Conservation (phyloP, 2,329 filamentous ascomycete species). For the Colletotrichum sp. region DNA sequence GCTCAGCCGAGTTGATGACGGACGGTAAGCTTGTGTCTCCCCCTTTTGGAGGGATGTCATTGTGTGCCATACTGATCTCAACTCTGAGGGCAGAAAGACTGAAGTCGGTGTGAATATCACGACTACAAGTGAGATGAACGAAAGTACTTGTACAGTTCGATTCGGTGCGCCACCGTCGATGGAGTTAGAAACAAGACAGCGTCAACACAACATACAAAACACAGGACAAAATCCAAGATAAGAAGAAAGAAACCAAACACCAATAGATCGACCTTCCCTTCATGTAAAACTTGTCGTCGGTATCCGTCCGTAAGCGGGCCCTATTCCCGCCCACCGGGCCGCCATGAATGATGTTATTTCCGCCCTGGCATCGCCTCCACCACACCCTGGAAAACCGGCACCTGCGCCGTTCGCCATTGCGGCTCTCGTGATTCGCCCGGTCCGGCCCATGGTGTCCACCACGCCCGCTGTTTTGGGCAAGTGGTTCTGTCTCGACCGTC, state of each 20-base stretch:
- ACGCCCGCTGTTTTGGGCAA: not conserved
- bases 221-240: not conserved
- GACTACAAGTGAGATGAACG: not conserved
- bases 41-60: not conserved
- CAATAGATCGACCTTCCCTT: not conserved
- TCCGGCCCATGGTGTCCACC: not conserved
- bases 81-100: not conserved
- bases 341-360: slow-evolving; percentile 14
- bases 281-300: not conserved
- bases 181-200: not conserved
- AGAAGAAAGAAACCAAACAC: not conserved
- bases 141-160: not conserved
- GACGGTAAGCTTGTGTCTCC: not conserved
- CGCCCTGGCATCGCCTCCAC: slow-evolving; percentile 6
- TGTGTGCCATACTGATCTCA: not conserved
- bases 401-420: not conserved
- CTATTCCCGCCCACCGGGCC: not conserved
- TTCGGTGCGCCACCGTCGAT: not conserved
- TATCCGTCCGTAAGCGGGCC: not conserved
- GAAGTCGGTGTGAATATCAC: not conserved
- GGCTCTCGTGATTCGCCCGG: slow-evolving; percentile 13
- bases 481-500: not conserved
- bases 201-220: not conserved
- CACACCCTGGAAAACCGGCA: slow-evolving; percentile 2
- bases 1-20: not conserved